Evolutionary conservation across 2,329 filamentous ascomycete species (phyloP).

Genomic region (Pseudopithomyces maydicus): DNA sequence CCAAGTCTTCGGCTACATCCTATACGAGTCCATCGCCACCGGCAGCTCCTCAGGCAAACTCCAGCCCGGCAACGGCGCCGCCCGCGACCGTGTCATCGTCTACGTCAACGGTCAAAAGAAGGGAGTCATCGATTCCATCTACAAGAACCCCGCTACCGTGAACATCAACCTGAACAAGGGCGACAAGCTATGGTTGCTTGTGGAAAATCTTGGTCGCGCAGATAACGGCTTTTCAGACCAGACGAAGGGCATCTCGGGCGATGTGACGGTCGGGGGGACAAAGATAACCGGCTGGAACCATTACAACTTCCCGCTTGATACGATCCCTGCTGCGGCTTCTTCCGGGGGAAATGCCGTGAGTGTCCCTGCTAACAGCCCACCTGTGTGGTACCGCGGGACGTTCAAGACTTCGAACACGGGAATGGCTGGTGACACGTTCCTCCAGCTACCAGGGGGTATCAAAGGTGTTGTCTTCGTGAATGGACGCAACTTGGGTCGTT

Average conservation of each 20-base stretch:
- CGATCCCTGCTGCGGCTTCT: neutral
- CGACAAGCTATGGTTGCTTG: constrained; percentile 51
- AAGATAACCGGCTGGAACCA: neutral
- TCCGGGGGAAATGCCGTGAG: neutral
- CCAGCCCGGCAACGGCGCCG: constrained; percentile 48
- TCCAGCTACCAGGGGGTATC: neutral
- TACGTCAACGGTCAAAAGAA: constrained; percentile 51
- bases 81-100: constrained; percentile 54
- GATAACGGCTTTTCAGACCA: constrained; percentile 46
- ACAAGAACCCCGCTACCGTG: constrained; percentile 47
- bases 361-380: neutral
- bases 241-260: neutral
- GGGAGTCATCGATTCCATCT: constrained; percentile 56
- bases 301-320: neutral
- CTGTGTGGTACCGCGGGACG: neutral
- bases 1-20: constrained; percentile 52
- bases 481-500: neutral
- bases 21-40: constrained; percentile 49
- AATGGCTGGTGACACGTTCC: neutral
- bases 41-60: constrained; percentile 38
- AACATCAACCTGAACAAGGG: constrained; percentile 45
- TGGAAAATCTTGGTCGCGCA: constrained; percentile 58
- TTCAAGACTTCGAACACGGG: neutral
- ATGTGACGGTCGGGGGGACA: neutral
- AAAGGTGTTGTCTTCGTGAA: neutral